phyloP scores from a whole-genome alignment of 805 yeast species.

The Yarrowia keelungensis region DNA sequence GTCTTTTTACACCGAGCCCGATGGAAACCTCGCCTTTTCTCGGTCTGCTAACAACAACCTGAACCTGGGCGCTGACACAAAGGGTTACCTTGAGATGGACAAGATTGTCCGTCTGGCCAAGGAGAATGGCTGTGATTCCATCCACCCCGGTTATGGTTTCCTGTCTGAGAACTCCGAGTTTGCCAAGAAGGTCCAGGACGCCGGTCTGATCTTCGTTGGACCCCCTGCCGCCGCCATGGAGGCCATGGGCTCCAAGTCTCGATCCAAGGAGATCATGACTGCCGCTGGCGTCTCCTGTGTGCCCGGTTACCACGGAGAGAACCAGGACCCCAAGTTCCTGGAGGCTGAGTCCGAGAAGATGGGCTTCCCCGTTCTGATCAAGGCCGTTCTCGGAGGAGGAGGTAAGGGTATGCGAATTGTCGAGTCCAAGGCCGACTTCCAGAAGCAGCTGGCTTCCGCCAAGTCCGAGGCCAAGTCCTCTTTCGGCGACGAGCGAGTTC shows the following conservation, averaged over 20 bases:
- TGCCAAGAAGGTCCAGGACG: conserved; percentile 48
- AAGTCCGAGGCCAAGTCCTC: conserved; percentile 62
- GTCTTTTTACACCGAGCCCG: conserved; percentile 49
- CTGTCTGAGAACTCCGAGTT: conserved; percentile 55
- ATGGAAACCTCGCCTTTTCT: conserved; percentile 46
- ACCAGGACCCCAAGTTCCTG: conserved; percentile 47
- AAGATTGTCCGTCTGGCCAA: conserved; percentile 59
- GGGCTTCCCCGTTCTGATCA: conserved; percentile 61
- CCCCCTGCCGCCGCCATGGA: conserved; percentile 49
- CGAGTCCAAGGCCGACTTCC: conserved; percentile 57
- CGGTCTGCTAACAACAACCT: conserved; percentile 43
- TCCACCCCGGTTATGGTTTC: conserved; percentile 66
- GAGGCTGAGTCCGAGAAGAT: conserved; percentile 46
- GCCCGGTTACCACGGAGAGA: conserved; percentile 49
- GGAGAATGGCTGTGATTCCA: conserved; percentile 59
- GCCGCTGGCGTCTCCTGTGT: conserved; percentile 49
- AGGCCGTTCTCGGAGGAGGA: conserved; percentile 67
- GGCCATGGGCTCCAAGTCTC: conserved; percentile 50
- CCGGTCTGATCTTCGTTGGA: conserved; percentile 49
- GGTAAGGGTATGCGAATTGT: conserved; percentile 66
- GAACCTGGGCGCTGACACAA: conserved; percentile 44
- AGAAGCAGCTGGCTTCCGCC: conserved; percentile 59
- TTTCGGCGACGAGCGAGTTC: conserved; percentile 63
- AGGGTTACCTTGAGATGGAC: conserved; percentile 53
- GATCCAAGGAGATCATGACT: conserved; percentile 49